phyloP scores from a whole-genome alignment of 345 rosid genomes.

The Eucalyptus brandiana region DNA sequence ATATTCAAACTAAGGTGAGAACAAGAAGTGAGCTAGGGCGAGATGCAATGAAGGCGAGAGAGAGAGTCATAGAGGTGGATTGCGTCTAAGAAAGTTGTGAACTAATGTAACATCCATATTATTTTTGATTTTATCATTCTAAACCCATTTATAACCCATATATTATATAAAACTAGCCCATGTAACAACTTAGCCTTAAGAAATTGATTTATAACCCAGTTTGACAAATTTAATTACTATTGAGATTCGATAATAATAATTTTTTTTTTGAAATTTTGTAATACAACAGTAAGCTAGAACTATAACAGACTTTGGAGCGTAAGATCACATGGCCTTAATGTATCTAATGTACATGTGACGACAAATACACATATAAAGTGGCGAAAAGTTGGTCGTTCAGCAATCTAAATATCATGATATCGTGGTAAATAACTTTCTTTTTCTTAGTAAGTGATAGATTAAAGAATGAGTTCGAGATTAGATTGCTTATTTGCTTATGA shows the following conservation, averaged over 20 bases:
- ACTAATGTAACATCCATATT: not conserved
- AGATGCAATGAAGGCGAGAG: too few species aligned
- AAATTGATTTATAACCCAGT: too few species aligned
- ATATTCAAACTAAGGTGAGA: too few species aligned
- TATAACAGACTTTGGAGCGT: not conserved
- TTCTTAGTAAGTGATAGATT: not conserved
- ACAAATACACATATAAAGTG: accelerated
- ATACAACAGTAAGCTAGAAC: not conserved
- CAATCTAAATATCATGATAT: not conserved
- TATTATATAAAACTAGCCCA: not conserved
- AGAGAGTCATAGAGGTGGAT: not conserved
- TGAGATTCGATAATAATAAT: not conserved
- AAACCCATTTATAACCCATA: not conserved
- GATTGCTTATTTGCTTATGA: not conserved
- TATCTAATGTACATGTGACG: not conserved
- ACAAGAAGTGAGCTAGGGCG: not conserved
- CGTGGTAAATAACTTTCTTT: not conserved
- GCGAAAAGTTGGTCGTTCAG: accelerated
- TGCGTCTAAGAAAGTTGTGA: too few species aligned
- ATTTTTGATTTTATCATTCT: too few species aligned
- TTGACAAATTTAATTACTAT: not conserved
- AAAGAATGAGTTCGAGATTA: not conserved
- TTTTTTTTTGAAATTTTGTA: not conserved
- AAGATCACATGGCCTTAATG: not conserved
- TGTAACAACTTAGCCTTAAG: not conserved